Conservation (phyloP, 2,329 filamentous ascomycete genomes). For the Myriangium duriaei region DNA sequence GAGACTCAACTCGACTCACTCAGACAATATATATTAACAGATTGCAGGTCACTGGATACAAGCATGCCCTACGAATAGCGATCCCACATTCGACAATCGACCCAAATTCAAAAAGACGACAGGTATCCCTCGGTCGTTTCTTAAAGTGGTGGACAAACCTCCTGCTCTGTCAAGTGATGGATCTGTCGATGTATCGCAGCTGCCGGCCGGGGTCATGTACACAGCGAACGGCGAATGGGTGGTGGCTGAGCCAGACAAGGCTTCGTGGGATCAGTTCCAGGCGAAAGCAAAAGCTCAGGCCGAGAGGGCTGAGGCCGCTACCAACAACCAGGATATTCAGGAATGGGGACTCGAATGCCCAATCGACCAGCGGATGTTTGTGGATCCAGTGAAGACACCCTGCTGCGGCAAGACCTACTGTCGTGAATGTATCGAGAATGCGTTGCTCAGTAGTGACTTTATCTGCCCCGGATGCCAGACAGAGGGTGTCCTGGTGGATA, state of each 20-base stretch:
- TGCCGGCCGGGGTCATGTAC: slow-evolving; percentile 85
- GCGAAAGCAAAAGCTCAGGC: slow-evolving; percentile 82
- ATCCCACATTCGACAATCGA: slow-evolving; percentile 87
- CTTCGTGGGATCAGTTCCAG: slow-evolving; percentile 93
- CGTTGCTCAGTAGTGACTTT: slow-evolving; percentile 96
- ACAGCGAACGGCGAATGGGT: slow-evolving; percentile 97
- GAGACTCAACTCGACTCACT: neutral
- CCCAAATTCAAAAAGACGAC: slow-evolving; percentile 92
- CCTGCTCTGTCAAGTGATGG: slow-evolving; percentile 60
- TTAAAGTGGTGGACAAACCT: slow-evolving; percentile 91
- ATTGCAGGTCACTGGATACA: slow-evolving; percentile 88
- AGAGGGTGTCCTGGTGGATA: slow-evolving; percentile 85
- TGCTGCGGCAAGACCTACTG: slow-evolving; percentile 98
- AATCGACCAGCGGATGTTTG: slow-evolving; percentile 95
- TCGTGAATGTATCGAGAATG: slow-evolving; percentile 98
- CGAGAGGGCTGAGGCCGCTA: slow-evolving; percentile 58
- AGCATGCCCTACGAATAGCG: slow-evolving; percentile 93
- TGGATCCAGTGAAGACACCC: slow-evolving; percentile 97
- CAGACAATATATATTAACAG: slow-evolving; percentile 19
- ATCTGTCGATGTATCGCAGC: slow-evolving; percentile 66
- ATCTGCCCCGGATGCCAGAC: slow-evolving; percentile 84
- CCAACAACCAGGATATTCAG: slow-evolving; percentile 75
- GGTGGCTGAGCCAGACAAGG: slow-evolving; percentile 88
- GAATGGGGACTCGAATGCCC: slow-evolving; percentile 83
- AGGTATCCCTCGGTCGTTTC: slow-evolving; percentile 87